Conservation (phyloP, 2,329 filamentous ascomycete species). For the Claviceps quebecensis region DNA sequence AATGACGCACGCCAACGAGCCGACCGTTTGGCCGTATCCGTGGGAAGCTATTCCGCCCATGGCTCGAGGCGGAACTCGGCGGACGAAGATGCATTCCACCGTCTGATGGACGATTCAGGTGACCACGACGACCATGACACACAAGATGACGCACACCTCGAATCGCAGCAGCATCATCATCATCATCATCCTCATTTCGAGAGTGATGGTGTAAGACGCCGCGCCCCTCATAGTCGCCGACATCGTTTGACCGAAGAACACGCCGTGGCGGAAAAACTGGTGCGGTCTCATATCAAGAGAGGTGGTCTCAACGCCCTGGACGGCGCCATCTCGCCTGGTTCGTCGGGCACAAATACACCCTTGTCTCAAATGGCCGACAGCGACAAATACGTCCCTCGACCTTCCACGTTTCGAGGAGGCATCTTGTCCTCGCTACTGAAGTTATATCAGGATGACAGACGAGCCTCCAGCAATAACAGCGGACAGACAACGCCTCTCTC, state of each 20-base stretch:
- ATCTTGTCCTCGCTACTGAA: constrained; percentile 60
- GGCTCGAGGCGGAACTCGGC: constrained; percentile 24
- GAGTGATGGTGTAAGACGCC: constrained; percentile 9
- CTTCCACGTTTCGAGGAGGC: constrained; percentile 56
- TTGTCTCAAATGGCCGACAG: constrained; percentile 34
- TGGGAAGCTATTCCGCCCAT: constrained; percentile 24
- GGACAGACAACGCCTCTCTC: constrained; percentile 27
- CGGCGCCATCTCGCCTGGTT: constrained; percentile 12
- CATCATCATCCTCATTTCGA: not conserved
- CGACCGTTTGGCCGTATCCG: constrained; percentile 24
- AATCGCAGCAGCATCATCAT: not conserved
- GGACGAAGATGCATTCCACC: constrained; percentile 19
- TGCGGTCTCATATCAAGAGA: constrained; percentile 19
- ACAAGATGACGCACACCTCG: constrained; percentile 9
- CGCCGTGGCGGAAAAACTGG: constrained; percentile 20
- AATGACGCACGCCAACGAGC: constrained; percentile 26
- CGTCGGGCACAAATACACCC: constrained; percentile 25
- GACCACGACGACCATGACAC: constrained; percentile 9
- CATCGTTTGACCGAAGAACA: constrained; percentile 10
- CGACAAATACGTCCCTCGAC: constrained; percentile 47
- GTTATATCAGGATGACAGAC: constrained; percentile 43
- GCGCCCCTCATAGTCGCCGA: constrained; percentile 14
- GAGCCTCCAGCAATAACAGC: constrained; percentile 21
- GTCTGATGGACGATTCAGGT: constrained; percentile 18
- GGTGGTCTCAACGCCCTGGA: constrained; percentile 18